A percentile compares a stretch with the other conserved stretches of the same genome.
Conservation (phyloP, 257 asterid species). For the Ehretia macrophylla region DNA sequence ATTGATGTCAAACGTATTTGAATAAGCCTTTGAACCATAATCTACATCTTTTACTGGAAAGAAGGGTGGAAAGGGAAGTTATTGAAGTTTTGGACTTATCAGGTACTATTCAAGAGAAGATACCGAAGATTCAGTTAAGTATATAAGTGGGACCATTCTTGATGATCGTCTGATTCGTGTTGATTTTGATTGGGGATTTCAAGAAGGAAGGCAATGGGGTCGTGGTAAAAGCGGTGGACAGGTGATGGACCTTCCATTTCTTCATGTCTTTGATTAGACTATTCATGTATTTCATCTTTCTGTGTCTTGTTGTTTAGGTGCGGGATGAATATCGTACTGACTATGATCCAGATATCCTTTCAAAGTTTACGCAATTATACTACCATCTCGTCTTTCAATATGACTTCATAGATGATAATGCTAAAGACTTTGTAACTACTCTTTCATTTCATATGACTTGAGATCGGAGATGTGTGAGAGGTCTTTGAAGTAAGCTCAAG, state of each 20-base stretch:
- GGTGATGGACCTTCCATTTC: slow-evolving; percentile 35
- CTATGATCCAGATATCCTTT: slow-evolving; percentile 99
- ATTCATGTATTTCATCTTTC: slow-evolving; percentile 8
- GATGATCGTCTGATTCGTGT: slow-evolving; percentile 99
- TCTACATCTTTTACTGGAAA: not conserved
- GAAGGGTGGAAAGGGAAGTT: not conserved
- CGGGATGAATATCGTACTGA: slow-evolving; percentile 99
- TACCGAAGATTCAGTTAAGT: slow-evolving; percentile 85
- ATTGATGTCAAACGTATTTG: too few species aligned
- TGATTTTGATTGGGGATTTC: slow-evolving; percentile 99
- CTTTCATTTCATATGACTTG: not conserved
- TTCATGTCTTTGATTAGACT: not conserved
- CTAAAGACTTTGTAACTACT: not conserved
- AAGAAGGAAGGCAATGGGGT: slow-evolving; percentile 99
- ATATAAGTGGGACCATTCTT: slow-evolving; percentile 92
- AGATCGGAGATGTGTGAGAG: not conserved
- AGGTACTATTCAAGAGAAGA: slow-evolving; percentile 97
- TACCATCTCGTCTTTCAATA: not conserved
- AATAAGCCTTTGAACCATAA: not conserved
- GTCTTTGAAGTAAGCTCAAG: not conserved
- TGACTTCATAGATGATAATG: not conserved
- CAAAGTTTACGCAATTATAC: not conserved
- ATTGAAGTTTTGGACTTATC: slow-evolving; percentile 18
- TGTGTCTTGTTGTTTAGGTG: slow-evolving; percentile 48
- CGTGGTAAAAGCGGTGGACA: slow-evolving; percentile 99